Evolutionary conservation across 441 rosid genomes (phyloP).

Genomic region (Biscutella laevigata): DNA sequence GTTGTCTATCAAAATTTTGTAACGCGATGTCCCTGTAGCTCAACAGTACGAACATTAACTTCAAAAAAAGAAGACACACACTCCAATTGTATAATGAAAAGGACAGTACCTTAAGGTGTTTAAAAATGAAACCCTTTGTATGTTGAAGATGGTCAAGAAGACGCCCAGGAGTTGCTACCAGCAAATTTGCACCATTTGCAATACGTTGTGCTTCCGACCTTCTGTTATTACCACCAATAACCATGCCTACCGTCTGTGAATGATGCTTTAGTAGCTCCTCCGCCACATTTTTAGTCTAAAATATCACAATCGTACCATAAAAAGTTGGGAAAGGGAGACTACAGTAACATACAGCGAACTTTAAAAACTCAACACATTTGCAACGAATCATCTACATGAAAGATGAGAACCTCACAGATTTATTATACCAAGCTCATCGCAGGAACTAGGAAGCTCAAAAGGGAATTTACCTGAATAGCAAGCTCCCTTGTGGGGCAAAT

Average conservation of each 20-base stretch:
- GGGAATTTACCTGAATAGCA: slow-evolving; percentile 71
- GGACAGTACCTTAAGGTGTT: slow-evolving; percentile 70
- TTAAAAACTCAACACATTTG: not conserved
- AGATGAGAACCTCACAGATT: not conserved
- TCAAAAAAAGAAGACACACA: not conserved
- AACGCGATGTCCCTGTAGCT: not conserved
- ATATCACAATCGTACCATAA: slow-evolving; percentile 1
- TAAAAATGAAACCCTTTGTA: slow-evolving; percentile 76
- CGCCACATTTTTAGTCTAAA: slow-evolving; percentile 86
- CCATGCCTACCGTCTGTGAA: slow-evolving; percentile 78
- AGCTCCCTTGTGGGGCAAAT: slow-evolving; percentile 97
- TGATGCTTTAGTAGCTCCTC: slow-evolving; percentile 83
- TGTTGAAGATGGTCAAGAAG: slow-evolving; percentile 96
- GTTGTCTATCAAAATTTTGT: not conserved
- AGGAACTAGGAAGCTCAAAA: no score
- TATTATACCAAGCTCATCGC: not conserved
- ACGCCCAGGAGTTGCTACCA: slow-evolving; percentile 95
- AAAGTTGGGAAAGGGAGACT: not conserved
- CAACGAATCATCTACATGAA: not conserved
- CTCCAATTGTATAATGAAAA: not conserved
- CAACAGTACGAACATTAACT: not conserved
- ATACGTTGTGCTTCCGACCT: slow-evolving; percentile 80
- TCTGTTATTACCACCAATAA: slow-evolving; percentile 84
- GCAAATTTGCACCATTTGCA: slow-evolving; percentile 70
- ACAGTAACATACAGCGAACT: not conserved